phyloP scores from a whole-genome alignment of 2,329 filamentous ascomycete species.

The Neurospora crassa region DNA sequence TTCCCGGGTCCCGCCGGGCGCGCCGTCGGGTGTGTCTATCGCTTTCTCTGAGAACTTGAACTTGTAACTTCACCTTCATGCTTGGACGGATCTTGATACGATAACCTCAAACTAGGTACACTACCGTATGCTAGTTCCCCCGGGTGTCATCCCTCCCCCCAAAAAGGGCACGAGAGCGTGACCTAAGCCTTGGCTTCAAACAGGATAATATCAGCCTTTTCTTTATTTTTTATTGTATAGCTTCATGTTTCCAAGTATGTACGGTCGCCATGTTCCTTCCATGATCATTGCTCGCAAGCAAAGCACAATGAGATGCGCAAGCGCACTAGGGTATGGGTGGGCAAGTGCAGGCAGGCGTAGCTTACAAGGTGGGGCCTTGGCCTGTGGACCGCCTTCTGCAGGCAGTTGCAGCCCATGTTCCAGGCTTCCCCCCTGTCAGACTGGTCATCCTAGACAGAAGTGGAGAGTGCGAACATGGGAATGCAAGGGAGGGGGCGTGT shows the following conservation, averaged over 20 bases:
- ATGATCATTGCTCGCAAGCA: neutral
- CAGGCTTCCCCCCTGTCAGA: neutral
- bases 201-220: neutral
- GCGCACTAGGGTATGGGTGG: neutral
- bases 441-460: neutral
- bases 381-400: neutral
- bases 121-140: neutral
- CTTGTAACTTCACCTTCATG: neutral
- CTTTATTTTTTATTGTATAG: neutral
- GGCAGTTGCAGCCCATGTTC: neutral
- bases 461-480: neutral
- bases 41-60: neutral
- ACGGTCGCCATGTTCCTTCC: neutral
- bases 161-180: neutral
- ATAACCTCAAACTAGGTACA: neutral
- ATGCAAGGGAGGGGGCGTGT: neutral
- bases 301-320: neutral
- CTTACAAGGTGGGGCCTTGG: neutral
- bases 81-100: neutral
- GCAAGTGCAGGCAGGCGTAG: neutral
- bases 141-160: neutral
- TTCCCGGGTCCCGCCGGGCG: neutral
- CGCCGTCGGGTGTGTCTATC: neutral
- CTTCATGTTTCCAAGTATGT: neutral
- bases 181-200: neutral